Evolutionary conservation across 1,284 basidiomycete species (phyloP), one percentile per base, ranked within the genome.

Genomic region (Cryptococcus sp.): DNA sequence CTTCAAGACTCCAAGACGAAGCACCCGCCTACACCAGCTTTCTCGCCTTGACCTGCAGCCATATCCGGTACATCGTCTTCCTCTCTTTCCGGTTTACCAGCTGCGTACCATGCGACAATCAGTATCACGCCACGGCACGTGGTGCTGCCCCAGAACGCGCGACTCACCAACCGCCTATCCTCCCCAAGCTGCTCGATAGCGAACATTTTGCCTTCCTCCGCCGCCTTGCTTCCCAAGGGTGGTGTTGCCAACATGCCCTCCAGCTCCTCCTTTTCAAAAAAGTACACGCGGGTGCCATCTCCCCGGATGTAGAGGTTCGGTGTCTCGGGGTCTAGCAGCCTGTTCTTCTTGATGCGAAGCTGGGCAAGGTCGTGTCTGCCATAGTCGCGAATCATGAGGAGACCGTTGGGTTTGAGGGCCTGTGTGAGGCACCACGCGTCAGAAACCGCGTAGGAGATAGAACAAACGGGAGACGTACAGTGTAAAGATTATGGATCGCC

Each of bases 211-310:
- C 47, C 57, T 1, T 15, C 37, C 20, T 55, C 43, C n/a, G 36
- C 51, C 45, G 44, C 56, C 15, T 16, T 40, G 5, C 23, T 36
- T 15, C 38, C 55, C 13, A 51, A 50, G 12, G 68, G 80, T 0
- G 80, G 71, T 2, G 86, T 86, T 0, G 88, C 89, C 70, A 95
- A 89, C 51, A 95, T 80, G 38, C 85, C 73, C 0, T 87, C 83
- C 0, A 96, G 78, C 73, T 96, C 91, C 66, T 93, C 91, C 90
- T 68, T 66, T 20, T 64, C 88, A 67, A 97, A 97, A 74, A 96
- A 97, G 75, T 96, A 97, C 0, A 97, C 94, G 37, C 96, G 81
- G 0, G 95, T 98, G 63, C 94, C 95, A 76, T 98, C 95, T 1
- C 95, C 95, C 47, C 95, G 84, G 50, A 94, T 87, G 69, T 97